Evolutionary conservation across 2,329 filamentous ascomycete species (phyloP).

Genomic region (Macroventuria anomochaeta): DNA sequence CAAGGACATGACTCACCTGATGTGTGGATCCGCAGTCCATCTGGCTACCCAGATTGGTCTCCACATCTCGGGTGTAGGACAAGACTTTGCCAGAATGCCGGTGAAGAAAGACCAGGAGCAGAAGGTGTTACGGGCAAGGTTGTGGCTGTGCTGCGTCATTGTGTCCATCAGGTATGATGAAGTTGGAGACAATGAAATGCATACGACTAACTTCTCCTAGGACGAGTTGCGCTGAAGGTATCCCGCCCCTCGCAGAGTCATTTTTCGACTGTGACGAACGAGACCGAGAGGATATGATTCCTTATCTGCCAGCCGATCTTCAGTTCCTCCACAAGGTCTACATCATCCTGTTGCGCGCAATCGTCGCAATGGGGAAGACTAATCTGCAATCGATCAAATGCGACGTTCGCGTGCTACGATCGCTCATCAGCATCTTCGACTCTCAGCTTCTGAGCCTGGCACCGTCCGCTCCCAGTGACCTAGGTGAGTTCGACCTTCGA

Average conservation of each 20-base stretch:
- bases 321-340: conserved; percentile 45
- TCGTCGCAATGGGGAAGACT: conserved; percentile 43
- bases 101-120: conserved; percentile 46
- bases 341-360: conserved; percentile 42
- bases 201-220: conserved; percentile 26
- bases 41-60: conserved; percentile 52
- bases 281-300: conserved; percentile 43
- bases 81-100: conserved; percentile 50
- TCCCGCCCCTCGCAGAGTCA: conserved; percentile 45
- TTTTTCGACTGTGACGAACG: conserved; percentile 44
- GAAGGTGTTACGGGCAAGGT: conserved; percentile 43
- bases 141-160: conserved; percentile 50
- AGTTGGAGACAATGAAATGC: background rate
- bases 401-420: conserved; percentile 41
- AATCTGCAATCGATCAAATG: conserved; percentile 42
- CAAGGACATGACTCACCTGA: conserved; percentile 50
- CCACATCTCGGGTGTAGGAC: conserved; percentile 48
- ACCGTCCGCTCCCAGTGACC: conserved; percentile 39
- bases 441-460: conserved; percentile 41
- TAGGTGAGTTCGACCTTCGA: conserved; percentile 31
- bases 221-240: conserved; percentile 43
- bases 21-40: conserved; percentile 51
- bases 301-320: conserved; percentile 39
- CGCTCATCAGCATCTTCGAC: conserved; percentile 46
- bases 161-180: conserved; percentile 43